Base-by-base conservation (phyloP, 2,329 filamentous ascomycete species). In the Pyrenochaeta sp. region DNA sequence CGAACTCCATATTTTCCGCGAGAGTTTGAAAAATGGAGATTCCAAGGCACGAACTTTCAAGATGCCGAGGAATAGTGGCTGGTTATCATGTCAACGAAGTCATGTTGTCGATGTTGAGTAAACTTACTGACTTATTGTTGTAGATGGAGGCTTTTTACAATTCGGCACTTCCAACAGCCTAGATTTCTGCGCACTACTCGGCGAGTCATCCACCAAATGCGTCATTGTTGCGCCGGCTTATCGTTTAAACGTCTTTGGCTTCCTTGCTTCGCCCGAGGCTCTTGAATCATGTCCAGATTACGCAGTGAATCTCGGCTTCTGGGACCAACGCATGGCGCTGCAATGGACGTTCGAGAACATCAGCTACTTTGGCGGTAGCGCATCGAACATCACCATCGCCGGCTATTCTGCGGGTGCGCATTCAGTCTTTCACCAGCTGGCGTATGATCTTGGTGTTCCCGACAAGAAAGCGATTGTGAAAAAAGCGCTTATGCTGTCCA, bases 351-450 rank as follows among this genome's bases (percentile, higher is more conserved):
- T 76, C 54, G 78, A 81, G 47, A 81, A 83, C 51, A 78, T 83
- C 46, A 70, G 62, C 30, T 76, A 79, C n/a, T 84, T 85, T 53
- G 80, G 81, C 0, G 83, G 83, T 3, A 74, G 85, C 63, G 64
- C 75, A 0, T 66, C 68, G 2, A 82, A 83, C 48, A 82, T 85
- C 48, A 85, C 83, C 0, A 73, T 85, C 17, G 79, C 73, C 1
- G 83, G 84, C 2, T 86, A 86, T 60, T 85, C 82, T 3, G 84
- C 84, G 1, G 83, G 84, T 1, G 77, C 82, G 2, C 82, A 86
- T 61, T 83, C 81, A 2, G 77, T 80, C 2, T 86, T 85, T 61
- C 79, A 86, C 49, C 84, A 86, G 67, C 68, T 86, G 2, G 79
- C 82, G 9, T 82, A 85, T 58, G 84, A 87, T 60, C 74, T 86